Percentiles rank a stretch among this genome's conserved stretches.
Evolutionary conservation across 371 early-diverging fungal species (phyloP).

Genomic region (Funneliformis caledonium): DNA sequence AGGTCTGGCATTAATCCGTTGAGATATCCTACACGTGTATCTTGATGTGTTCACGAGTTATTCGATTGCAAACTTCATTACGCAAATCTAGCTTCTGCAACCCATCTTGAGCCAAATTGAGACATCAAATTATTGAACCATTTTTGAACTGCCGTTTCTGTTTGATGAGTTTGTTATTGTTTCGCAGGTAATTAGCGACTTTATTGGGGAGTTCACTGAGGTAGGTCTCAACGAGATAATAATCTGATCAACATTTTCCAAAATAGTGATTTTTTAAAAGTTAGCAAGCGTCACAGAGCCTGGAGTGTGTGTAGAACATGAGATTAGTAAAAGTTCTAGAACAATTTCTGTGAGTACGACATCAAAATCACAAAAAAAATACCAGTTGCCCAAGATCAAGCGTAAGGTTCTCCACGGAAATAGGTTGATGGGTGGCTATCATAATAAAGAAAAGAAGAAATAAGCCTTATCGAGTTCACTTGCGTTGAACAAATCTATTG

Average conservation of each 20-base stretch:
- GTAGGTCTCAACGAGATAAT: slow-evolving; percentile 10
- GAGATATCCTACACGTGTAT: neutral
- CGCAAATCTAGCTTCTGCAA: neutral
- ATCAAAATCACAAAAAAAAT: neutral
- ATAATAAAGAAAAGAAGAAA: neutral
- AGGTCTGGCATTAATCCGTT: neutral
- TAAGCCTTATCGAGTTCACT: neutral
- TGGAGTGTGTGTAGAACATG: neutral
- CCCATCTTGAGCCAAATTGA: neutral
- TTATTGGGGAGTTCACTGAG: neutral
- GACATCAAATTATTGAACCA: neutral
- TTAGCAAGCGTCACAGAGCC: neutral
- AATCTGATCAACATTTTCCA: slow-evolving; percentile 23
- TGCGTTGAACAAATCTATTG: no score
- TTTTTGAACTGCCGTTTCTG: neutral
- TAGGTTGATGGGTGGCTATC: neutral
- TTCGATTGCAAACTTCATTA: no score
- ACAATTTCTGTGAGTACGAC: neutral
- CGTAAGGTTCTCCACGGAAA: neutral
- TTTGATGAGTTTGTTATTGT: neutral
- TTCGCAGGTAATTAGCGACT: neutral
- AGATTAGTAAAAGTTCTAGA: neutral
- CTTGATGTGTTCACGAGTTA: neutral
- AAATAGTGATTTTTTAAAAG: neutral
- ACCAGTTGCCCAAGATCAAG: neutral